These are phyloP conservation scores for Fagus sylvatica DNA, from an alignment of 306 rosid genomes.

Conservation along the genomic window DNA sequence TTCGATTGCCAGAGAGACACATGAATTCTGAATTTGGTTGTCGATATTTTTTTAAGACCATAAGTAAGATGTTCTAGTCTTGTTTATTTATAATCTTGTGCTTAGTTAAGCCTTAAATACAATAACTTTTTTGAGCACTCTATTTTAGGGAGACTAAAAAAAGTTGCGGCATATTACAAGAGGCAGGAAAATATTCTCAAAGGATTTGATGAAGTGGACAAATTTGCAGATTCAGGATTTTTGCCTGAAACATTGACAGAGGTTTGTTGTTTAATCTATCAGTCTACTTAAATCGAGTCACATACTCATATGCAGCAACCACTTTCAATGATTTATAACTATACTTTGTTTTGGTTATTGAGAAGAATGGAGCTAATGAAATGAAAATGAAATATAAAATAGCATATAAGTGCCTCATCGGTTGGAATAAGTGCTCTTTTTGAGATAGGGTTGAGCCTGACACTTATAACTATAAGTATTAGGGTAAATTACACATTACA, in stretches of 20 bases:
- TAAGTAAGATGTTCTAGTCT: constrained; percentile 34
- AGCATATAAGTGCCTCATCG: too few relatives aligned
- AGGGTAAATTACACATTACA: too few relatives aligned
- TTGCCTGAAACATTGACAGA: constrained; percentile 56
- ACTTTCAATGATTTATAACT: too few relatives aligned
- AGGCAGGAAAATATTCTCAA: constrained; percentile 70
- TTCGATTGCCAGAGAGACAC: constrained; percentile 52
- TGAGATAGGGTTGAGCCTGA: too few relatives aligned
- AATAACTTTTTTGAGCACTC: constrained; percentile 9
- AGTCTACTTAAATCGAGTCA: too few relatives aligned
- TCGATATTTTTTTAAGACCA: constrained; percentile 42
- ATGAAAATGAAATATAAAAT: too few relatives aligned
- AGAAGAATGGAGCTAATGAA: too few relatives aligned
- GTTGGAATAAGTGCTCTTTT: too few relatives aligned
- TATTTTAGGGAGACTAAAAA: constrained; percentile 56
- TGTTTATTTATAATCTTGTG: not conserved
- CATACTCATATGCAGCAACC: too few relatives aligned
- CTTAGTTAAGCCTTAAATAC: not conserved
- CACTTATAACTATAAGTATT: not conserved
- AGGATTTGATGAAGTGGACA: constrained; percentile 77
- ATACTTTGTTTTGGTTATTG: too few relatives aligned
- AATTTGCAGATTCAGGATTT: constrained; percentile 53
- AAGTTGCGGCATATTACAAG: constrained; percentile 70
- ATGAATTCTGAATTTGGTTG: constrained; percentile 54
- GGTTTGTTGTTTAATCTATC: constrained; percentile 29